Evolutionary conservation across 495 filamentous ascomycete species (phyloP), one percentile per base, ranked within the genome.

Genomic region (Chaetomidium leptoderma): DNA sequence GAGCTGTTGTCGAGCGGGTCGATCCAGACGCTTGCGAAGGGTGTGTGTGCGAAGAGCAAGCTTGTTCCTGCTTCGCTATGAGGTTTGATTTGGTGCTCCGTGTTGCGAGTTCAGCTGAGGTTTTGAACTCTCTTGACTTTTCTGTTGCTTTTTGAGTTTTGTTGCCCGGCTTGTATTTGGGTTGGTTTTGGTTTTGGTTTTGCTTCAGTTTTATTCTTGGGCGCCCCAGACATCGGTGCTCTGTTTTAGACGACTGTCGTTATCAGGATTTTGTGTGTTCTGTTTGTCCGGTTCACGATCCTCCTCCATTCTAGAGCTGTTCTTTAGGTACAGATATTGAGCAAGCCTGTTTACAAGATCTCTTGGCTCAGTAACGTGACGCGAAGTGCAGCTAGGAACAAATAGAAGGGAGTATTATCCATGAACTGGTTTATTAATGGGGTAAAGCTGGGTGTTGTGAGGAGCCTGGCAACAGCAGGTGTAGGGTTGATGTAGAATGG

Each of bases 1-100:
- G 78, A 82, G 60, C 65, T 81, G 37, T 63, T 79, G 40, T 74
- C 72, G 26, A 79, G 76, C 56, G 77, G 77, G 10, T 72, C 68
- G 11, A 76, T 78, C 51, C 73, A 78, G 65, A 78, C 70, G 9
- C 59, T 80, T 48, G 72, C 74, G 2, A 76, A 76, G 67, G 71
- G 68, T 0, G 76, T 80, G 45, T 78, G 75, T 55, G 66, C 65
- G n/a, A 78, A 80, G 71, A 78, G 75, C 62, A 80, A 78, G 64
- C 59, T 76, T 27, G 72, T 78, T 23, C 32, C 35, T 4, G 19
- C 17, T 16, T 51, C 48, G 9, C 48, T 51, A 37, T 13, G 19
- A 5, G 32, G 7, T 17, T 36, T 17, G 48, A n/a, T 17, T 23
- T 51, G 27, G 32, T 27, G 17, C 24, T 24, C 6, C 13, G 10